Percentiles rank a stretch among this genome's conserved stretches.
phyloP scores from a whole-genome alignment of 768 basidiomycete genomes.

The Boletus rex-veris region DNA sequence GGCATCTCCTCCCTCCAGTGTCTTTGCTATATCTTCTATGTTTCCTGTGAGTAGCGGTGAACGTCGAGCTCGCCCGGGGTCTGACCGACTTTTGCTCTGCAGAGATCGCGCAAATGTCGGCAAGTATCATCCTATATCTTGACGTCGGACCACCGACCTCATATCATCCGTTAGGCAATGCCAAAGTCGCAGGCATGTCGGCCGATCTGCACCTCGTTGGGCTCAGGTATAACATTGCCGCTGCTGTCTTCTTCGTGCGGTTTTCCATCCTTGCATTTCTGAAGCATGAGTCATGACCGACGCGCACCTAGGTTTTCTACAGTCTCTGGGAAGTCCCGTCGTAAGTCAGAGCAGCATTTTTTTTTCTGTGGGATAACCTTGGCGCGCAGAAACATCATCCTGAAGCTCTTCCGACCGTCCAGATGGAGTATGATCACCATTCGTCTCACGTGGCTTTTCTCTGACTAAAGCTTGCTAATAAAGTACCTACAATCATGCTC shows the following conservation, averaged over 20 bases:
- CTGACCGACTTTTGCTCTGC: background rate
- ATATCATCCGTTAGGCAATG: conserved; percentile 33
- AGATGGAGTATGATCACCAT: conserved; percentile 29
- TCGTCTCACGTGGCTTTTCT: background rate
- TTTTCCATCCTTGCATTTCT: background rate
- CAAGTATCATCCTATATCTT: conserved; percentile 12
- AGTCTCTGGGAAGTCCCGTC: conserved; percentile 36
- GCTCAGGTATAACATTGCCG: conserved; percentile 35
- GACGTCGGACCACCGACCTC: background rate
- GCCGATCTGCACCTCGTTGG: conserved; percentile 34
- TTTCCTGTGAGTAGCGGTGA: conserved; percentile 38
- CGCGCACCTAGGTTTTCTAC: conserved; percentile 31
- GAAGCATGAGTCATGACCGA: background rate
- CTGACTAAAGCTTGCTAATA: conserved; percentile 10
- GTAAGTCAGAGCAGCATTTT: conserved; percentile 19
- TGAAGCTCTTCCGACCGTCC: conserved; percentile 35
- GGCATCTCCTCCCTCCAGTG: conserved; percentile 43
- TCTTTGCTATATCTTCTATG: conserved; percentile 44
- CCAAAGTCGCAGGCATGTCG: conserved; percentile 45
- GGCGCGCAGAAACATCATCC: conserved; percentile 31
- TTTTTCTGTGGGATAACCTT: background rate
- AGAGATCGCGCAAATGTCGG: conserved; percentile 47
- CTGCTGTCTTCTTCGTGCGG: conserved; percentile 37
- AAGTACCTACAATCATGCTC: conserved; percentile 39
- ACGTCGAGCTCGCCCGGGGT: background rate